Conservation (phyloP, 805 yeast species). For the Aciculoconidium aculeatum region DNA sequence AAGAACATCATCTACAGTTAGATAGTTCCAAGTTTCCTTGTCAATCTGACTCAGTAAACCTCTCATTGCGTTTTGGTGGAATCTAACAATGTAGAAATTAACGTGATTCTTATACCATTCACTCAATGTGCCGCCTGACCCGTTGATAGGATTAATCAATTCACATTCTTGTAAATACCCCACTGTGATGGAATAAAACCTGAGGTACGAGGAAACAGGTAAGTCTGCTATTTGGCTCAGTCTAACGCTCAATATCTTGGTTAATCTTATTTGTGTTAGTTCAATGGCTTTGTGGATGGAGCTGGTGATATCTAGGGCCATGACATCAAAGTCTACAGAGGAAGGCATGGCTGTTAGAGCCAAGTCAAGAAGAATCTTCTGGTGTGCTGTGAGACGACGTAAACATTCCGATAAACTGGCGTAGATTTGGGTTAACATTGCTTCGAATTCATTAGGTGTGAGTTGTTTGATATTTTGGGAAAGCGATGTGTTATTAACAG, state of each 20-base stretch:
- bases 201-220: slow-evolving; percentile 55
- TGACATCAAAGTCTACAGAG: slow-evolving; percentile 32
- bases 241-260: slow-evolving; percentile 72
- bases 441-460: slow-evolving; percentile 70
- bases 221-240: slow-evolving; percentile 60
- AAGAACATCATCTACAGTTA: slow-evolving; percentile 42
- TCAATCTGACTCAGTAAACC: slow-evolving; percentile 48
- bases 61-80: slow-evolving; percentile 48
- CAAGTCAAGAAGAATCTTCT: slow-evolving; percentile 68
- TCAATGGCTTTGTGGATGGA: slow-evolving; percentile 66
- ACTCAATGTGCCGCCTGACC: slow-evolving; percentile 46
- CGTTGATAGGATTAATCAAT: slow-evolving; percentile 55
- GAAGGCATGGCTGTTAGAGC: slow-evolving; percentile 38
- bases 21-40: slow-evolving; percentile 76
- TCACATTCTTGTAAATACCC: slow-evolving; percentile 81
- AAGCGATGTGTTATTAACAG: slow-evolving; percentile 16
- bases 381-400: slow-evolving; percentile 69
- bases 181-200: slow-evolving; percentile 59
- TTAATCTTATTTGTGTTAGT: slow-evolving; percentile 67
- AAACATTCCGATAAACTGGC: slow-evolving; percentile 65
- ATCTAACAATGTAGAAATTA: slow-evolving; percentile 48
- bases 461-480: slow-evolving; percentile 52
- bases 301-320: slow-evolving; percentile 60
- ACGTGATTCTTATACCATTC: slow-evolving; percentile 65
- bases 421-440: slow-evolving; percentile 57